These are phyloP conservation scores for Didymella pinodella DNA, from an alignment of 2,329 filamentous ascomycete genomes.

Conservation along the genomic window DNA sequence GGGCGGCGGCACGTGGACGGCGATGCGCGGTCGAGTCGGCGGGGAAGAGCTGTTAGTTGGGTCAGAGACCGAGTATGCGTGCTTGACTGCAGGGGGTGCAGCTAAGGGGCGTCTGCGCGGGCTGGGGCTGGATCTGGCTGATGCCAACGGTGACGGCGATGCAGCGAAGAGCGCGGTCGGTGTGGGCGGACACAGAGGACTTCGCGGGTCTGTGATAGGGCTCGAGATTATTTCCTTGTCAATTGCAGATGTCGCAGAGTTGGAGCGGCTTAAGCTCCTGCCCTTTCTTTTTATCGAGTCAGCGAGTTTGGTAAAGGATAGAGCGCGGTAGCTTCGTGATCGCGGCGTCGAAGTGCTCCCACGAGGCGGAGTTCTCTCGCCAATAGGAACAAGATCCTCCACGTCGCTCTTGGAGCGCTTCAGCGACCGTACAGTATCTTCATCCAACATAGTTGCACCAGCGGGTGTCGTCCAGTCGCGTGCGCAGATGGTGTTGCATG, in stretches of 20 bases:
- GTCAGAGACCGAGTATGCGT: constrained; percentile 34
- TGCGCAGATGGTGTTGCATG: constrained; percentile 16
- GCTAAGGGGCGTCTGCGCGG: constrained; percentile 1
- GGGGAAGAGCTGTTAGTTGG: constrained; percentile 30
- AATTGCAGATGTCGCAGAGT: constrained; percentile 21
- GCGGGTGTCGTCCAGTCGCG: constrained; percentile 1
- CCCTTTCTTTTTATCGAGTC: constrained; percentile 35
- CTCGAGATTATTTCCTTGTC: constrained; percentile 37
- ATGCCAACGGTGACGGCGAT: constrained; percentile 19
- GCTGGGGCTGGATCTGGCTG: constrained; percentile 9
- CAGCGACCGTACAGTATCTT: constrained; percentile 30
- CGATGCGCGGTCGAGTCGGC: constrained; percentile 10
- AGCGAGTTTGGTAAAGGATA: constrained; percentile 43
- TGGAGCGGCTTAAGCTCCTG: constrained; percentile 25
- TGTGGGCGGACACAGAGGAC: constrained; percentile 29
- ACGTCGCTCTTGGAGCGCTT: constrained; percentile 26
- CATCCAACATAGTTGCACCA: constrained; percentile 30
- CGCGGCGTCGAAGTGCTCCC: constrained; percentile 16
- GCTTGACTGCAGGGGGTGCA: constrained; percentile 9
- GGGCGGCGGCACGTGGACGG: constrained; percentile 20
- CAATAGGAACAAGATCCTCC: constrained; percentile 26
- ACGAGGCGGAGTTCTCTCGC: constrained; percentile 26
- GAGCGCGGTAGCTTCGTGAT: constrained; percentile 28
- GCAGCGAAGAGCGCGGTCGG: constrained; percentile 12
- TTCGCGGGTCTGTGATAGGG: constrained; percentile 32